Evolutionary conservation across 768 basidiomycete genomes (phyloP).

Genomic region (Tremella fuciformis): DNA sequence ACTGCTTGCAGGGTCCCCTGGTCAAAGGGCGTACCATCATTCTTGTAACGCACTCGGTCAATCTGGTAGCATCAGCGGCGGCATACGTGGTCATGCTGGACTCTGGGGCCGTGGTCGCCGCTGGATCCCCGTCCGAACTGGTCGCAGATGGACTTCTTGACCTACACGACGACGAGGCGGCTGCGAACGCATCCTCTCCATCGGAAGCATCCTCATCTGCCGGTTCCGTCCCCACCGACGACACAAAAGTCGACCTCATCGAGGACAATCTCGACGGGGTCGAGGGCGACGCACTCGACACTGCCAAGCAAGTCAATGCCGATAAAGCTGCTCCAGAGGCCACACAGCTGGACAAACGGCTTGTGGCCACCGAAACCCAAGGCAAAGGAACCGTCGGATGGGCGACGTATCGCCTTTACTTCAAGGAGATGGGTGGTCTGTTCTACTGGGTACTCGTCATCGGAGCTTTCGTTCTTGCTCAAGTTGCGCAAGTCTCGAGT

Average conservation of each 20-base stretch:
- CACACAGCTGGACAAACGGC: slow-evolving; percentile 39
- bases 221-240: not conserved
- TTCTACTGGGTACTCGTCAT: slow-evolving; percentile 46
- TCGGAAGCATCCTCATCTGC: not conserved
- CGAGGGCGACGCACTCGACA: slow-evolving; percentile 33
- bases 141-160: slow-evolving; percentile 32
- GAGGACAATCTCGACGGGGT: slow-evolving; percentile 34
- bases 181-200: slow-evolving; percentile 12
- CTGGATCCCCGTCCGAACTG: slow-evolving; percentile 39
- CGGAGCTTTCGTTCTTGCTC: slow-evolving; percentile 40
- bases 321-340: slow-evolving; percentile 30
- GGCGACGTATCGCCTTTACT: slow-evolving; percentile 43
- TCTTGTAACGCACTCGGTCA: slow-evolving; percentile 51
- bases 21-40: slow-evolving; percentile 41
- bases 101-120: slow-evolving; percentile 32
- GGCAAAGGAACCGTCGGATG: slow-evolving; percentile 39
- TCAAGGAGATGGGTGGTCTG: slow-evolving; percentile 35
- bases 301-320: slow-evolving; percentile 31
- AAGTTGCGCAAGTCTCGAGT: slow-evolving; percentile 45
- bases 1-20: slow-evolving; percentile 32
- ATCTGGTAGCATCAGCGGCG: slow-evolving; percentile 46
- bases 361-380: slow-evolving; percentile 43
- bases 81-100: slow-evolving; percentile 45
- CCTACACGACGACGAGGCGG: slow-evolving; percentile 29
- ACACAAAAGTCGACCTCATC: slow-evolving; percentile 25